Base-by-base conservation (phyloP, 495 filamentous ascomycete genomes). In the Opeltia flavorubescens region DNA sequence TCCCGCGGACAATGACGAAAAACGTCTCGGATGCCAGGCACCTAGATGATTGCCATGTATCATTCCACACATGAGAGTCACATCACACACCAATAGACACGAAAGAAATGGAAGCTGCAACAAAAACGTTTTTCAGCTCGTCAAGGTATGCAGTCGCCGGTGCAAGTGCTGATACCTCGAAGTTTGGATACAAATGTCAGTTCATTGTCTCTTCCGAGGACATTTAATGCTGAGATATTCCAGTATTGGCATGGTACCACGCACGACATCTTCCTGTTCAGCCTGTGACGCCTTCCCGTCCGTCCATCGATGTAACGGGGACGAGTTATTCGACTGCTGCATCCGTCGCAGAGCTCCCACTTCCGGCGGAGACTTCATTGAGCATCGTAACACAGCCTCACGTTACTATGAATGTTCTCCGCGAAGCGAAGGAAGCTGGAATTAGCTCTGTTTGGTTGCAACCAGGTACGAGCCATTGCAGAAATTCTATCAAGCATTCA, bases 161-260 rank as follows among this genome's bases (percentile, higher is more conserved):
- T 50, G 91, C 91, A 4, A 86, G 80, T 65, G 82, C 80, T 36
- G 85, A 91, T 62, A 64, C 84, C 41, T 63, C 68, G 50, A 94
- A 95, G 60, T 95, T 82, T 59, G 91, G 91, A n/a, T 84, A 93
- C 66, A 89, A 89, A 68, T 76, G 88, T 67, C 44, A 43, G 25
- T 36, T 18, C 29, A 29, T 28, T 17, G 8, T 24, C 15, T 45
- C 30, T 25, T 43, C 34, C 28, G n/a, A 24, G 43, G 7, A 15
- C 21, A 17, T 24, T 7, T 44, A 40, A 30, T 33, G 39, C 51
- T 43, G 1, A 49, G 53, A 34, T 42, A 12, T 13, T n/a, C 2
- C 59, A 93, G 87, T 96, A 49, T 82, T 95, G 54, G 74, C 72
- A 28, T 96, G 89, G 88, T 96, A 96, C 65, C 72, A 83, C 51